phyloP scores from a whole-genome alignment of 768 basidiomycete genomes.

The Lactarius quietus region DNA sequence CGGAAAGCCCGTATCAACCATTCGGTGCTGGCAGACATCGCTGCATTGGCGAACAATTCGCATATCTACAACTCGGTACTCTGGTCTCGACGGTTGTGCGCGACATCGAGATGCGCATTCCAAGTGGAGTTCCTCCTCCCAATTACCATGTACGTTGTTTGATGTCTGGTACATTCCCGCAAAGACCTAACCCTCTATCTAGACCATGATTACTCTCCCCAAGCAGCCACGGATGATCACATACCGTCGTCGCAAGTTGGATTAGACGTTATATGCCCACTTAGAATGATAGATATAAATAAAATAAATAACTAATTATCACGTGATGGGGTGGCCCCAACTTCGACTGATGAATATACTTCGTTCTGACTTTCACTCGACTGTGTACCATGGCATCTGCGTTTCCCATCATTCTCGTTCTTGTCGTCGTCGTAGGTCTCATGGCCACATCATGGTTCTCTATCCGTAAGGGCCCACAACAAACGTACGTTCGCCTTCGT shows the following conservation, averaged over 20 bases:
- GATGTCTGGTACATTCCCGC: not conserved
- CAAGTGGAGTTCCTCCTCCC: conserved; percentile 64
- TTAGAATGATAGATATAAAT: not conserved
- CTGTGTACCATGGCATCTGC: conserved; percentile 54
- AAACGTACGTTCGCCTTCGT: conserved; percentile 61
- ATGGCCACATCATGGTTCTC: conserved; percentile 64
- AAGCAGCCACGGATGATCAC: conserved; percentile 60
- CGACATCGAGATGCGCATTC: conserved; percentile 68
- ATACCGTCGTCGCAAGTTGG: conserved; percentile 62
- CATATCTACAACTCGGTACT: conserved; percentile 88
- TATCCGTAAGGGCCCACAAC: conserved; percentile 82
- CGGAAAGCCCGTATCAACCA: conserved; percentile 93
- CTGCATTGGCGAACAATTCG: conserved; percentile 97
- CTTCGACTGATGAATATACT: not conserved
- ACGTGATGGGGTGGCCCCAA: conserved; percentile 2
- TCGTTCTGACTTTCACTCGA: not conserved
- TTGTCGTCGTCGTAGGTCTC: conserved; percentile 60
- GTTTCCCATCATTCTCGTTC: conserved; percentile 64
- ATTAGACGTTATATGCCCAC: conserved; percentile 33
- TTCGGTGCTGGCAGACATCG: conserved; percentile 96
- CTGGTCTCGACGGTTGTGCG: conserved; percentile 79
- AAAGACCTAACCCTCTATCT: conserved; percentile 13
- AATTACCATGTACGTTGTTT: conserved; percentile 79
- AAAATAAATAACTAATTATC: not conserved
- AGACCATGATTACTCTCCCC: conserved; percentile 96